Conservation (phyloP, 768 basidiomycete genomes). For the Amanita brunnescens region DNA sequence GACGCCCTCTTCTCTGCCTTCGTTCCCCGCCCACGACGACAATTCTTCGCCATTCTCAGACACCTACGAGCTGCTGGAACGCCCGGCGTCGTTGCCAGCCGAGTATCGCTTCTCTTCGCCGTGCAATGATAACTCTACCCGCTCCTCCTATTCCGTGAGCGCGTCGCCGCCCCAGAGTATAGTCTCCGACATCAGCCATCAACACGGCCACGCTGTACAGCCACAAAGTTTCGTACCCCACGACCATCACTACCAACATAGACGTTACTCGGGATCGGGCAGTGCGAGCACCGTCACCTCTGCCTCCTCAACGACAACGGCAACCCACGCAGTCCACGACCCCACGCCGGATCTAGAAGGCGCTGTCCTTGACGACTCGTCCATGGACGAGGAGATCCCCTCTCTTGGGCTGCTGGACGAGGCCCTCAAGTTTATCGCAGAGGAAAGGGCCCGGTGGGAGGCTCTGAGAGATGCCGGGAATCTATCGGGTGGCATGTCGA, state of each 20-base stretch:
- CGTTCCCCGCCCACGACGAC: slow-evolving; percentile 1
- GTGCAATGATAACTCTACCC: slow-evolving; percentile 5
- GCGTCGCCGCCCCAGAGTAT: not conserved
- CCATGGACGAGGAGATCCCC: too few relatives aligned
- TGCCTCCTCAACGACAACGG: not conserved
- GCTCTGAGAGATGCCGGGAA: slow-evolving; percentile 32
- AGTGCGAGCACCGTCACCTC: slow-evolving; percentile 6
- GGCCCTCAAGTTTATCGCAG: slow-evolving; percentile 66
- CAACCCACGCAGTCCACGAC: not conserved
- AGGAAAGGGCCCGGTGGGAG: slow-evolving; percentile 53
- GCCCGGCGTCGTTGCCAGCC: not conserved
- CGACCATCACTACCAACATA: not conserved
- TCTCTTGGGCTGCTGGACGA: slow-evolving; percentile 68
- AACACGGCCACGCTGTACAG: not conserved
- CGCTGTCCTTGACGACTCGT: slow-evolving; percentile 37
- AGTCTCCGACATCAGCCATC: too few relatives aligned
- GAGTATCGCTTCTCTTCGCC: not conserved
- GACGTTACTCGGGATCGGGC: not conserved
- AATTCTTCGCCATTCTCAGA: not conserved
- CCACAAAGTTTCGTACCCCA: not conserved
- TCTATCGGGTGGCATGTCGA: not conserved
- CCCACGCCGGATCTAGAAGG: not conserved
- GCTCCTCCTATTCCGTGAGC: not conserved
- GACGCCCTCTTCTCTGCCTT: not conserved
- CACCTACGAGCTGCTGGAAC: not conserved